Percentiles rank a stretch among this genome's conserved stretches.
Conservation (phyloP, 2,329 filamentous ascomycete genomes). For the Trichoderma harzianum region DNA sequence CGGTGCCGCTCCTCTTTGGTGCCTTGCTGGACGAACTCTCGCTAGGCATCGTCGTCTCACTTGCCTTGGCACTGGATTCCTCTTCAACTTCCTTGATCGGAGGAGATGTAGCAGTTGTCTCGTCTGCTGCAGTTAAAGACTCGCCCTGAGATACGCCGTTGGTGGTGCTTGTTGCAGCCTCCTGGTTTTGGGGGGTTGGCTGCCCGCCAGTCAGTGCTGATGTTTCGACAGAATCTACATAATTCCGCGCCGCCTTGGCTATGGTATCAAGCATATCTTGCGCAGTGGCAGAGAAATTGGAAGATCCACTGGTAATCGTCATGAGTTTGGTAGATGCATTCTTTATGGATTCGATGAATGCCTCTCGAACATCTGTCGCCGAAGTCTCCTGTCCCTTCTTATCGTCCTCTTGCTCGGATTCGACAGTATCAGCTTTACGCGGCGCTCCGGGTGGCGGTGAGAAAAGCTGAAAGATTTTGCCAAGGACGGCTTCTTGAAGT, state of each 20-base stretch:
- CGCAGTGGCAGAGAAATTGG: constrained; percentile 35
- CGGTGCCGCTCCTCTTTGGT: constrained; percentile 17
- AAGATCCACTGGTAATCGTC: constrained; percentile 38
- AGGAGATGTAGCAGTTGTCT: background rate
- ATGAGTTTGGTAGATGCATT: constrained; percentile 43
- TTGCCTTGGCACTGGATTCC: background rate
- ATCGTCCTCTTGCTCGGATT: constrained; percentile 19
- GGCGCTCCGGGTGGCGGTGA: constrained; percentile 37
- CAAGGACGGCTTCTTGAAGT: constrained; percentile 51
- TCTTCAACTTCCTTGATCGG: background rate
- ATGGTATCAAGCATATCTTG: constrained; percentile 50
- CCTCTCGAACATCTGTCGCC: constrained; percentile 28
- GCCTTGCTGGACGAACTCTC: background rate
- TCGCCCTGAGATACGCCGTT: background rate
- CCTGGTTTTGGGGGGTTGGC: background rate
- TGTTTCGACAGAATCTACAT: constrained; percentile 40
- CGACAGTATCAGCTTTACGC: constrained; percentile 24
- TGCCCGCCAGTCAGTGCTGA: constrained; percentile 11
- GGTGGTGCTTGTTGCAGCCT: background rate
- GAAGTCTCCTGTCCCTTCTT: constrained; percentile 24
- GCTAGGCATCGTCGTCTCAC: background rate
- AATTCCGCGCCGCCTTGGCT: constrained; percentile 49
- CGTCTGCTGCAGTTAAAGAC: background rate
- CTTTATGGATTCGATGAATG: constrained; percentile 35
- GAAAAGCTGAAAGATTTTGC: constrained; percentile 51